Conservation (phyloP, 768 basidiomycete species). For the Serendipita sp. region DNA sequence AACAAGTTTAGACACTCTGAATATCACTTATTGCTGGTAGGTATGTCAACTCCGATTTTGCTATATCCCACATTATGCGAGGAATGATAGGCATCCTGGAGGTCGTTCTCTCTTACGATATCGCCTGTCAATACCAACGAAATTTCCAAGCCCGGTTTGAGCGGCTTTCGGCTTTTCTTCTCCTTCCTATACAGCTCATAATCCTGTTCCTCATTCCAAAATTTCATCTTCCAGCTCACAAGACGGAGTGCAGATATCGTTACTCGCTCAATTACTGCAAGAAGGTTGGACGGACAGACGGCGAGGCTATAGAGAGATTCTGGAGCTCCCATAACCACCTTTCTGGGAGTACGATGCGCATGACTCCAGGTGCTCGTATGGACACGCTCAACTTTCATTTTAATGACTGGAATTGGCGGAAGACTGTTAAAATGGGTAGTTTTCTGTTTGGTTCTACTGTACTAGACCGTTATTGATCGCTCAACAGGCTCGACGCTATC, state of each 20-base stretch:
- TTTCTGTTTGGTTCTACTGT: background rate
- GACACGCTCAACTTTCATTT: slow-evolving; percentile 1
- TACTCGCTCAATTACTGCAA: slow-evolving; percentile 21
- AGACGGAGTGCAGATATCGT: slow-evolving; percentile 16
- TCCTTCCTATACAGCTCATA: background rate
- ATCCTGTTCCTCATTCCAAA: slow-evolving; percentile 21
- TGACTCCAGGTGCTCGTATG: background rate
- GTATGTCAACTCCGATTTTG: background rate
- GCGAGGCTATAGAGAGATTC: slow-evolving; percentile 24
- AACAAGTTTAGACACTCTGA: too few relatives aligned
- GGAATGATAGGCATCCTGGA: background rate
- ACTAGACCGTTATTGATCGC: background rate
- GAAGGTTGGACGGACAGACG: slow-evolving; percentile 21
- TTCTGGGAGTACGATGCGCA: background rate
- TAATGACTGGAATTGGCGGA: background rate
- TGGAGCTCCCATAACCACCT: slow-evolving; percentile 2
- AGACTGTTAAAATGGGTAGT: background rate
- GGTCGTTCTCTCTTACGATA: slow-evolving; percentile 20
- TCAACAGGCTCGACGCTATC: background rate
- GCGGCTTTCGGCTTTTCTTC: background rate
- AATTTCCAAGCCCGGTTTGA: slow-evolving; percentile 5
- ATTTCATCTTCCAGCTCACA: slow-evolving; percentile 26
- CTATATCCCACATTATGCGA: background rate
- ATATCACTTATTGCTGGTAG: background rate
- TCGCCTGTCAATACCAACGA: slow-evolving; percentile 19